A percentile compares a stretch with the other conserved stretches of the same genome.
Evolutionary conservation across 2,329 filamentous ascomycete species (phyloP).

Genomic region (Moelleriella libera): DNA sequence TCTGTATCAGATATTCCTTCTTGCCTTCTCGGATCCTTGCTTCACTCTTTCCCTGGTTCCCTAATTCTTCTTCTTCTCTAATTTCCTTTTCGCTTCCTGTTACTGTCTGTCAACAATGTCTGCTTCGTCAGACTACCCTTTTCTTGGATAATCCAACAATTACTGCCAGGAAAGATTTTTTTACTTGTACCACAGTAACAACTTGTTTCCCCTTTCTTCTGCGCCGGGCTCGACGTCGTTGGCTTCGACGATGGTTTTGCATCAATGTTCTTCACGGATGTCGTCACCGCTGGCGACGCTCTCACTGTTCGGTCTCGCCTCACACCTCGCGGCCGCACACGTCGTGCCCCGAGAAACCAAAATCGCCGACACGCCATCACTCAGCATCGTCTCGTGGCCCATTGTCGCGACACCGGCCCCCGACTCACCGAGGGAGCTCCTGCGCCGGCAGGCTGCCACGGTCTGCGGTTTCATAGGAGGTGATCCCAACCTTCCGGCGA

Average conservation of each 20-base stretch:
- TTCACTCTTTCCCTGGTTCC: background rate
- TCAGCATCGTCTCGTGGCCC: slow-evolving; percentile 26
- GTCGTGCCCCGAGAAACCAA: slow-evolving; percentile 26
- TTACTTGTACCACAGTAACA: background rate
- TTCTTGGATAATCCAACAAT: background rate
- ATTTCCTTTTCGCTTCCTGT: background rate
- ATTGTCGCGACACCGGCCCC: slow-evolving; percentile 19
- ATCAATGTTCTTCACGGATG: background rate
- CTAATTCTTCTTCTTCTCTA: background rate
- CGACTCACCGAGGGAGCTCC: slow-evolving; percentile 17
- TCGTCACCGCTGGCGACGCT: slow-evolving; percentile 11
- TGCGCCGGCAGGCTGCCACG: slow-evolving; percentile 33
- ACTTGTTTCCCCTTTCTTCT: background rate
- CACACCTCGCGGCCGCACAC: slow-evolving; percentile 19
- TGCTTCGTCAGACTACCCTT: background rate
- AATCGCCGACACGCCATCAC: slow-evolving; percentile 15
- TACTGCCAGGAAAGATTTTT: background rate
- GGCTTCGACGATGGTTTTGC: background rate
- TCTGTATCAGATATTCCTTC: background rate
- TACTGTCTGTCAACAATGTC: background rate
- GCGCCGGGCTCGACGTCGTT: background rate
- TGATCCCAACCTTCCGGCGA: slow-evolving; percentile 35
- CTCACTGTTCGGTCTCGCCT: slow-evolving; percentile 18
- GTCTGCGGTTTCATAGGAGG: slow-evolving; percentile 45
- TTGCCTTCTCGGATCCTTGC: background rate